phyloP scores from a whole-genome alignment of 2,329 filamentous ascomycete genomes.

The Cercospora sp. region DNA sequence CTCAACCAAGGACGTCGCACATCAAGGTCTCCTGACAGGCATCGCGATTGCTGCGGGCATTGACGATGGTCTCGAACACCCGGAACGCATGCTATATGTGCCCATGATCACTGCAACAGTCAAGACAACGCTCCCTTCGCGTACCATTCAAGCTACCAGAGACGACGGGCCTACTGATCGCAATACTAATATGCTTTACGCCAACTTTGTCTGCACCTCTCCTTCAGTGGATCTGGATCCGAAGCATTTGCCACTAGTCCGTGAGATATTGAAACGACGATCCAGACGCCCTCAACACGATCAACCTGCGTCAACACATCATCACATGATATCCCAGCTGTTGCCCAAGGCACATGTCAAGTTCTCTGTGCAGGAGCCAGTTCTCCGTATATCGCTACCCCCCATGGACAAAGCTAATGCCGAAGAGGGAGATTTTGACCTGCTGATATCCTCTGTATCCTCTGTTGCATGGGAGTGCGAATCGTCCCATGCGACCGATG shows the following conservation, averaged over 20 bases:
- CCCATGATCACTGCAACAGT: conserved; percentile 97
- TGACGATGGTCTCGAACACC: conserved; percentile 82
- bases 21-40: conserved; percentile 88
- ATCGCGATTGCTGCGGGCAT: conserved; percentile 90
- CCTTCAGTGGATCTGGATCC: conserved; percentile 92
- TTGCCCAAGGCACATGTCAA: conserved; percentile 94
- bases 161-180: conserved; percentile 71
- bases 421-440: conserved; percentile 80
- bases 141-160: conserved; percentile 79
- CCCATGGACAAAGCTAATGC: conserved; percentile 62
- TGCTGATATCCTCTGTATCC: conserved; percentile 93
- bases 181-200: conserved; percentile 94
- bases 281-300: conserved; percentile 15
- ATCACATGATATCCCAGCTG: conserved; percentile 81
- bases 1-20: conserved; percentile 84
- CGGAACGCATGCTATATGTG: conserved; percentile 85
- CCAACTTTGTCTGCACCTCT: conserved; percentile 93
- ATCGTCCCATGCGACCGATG: conserved; percentile 86
- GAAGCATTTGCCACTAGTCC: conserved; percentile 80
- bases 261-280: conserved; percentile 66
- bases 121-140: conserved; percentile 90
- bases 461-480: conserved; percentile 91
- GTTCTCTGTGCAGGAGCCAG: conserved; percentile 93
- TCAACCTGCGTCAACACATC: conserved; percentile 33
- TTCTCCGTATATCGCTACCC: conserved; percentile 83